Conservation (phyloP, 208 protist genomes). For the Trypanosoma conorhini region DNA sequence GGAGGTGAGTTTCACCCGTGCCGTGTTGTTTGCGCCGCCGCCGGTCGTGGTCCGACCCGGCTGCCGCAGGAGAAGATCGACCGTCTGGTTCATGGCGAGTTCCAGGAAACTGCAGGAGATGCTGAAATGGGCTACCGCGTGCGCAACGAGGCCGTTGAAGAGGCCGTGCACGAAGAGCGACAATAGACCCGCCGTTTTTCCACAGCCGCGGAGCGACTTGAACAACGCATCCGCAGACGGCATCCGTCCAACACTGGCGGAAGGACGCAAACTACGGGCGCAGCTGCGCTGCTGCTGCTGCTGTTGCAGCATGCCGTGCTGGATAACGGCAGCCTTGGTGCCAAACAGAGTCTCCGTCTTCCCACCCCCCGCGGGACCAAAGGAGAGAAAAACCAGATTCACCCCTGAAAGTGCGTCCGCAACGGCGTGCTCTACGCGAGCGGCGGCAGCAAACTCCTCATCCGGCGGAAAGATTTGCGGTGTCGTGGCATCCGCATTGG, state of each 20-base stretch:
- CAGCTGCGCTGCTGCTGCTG: background rate
- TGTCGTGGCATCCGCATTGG: background rate
- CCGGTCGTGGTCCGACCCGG: too few species aligned
- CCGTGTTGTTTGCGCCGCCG: background rate
- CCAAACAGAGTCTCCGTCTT: slow-evolving; percentile 32
- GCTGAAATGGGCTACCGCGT: slow-evolving; percentile 30
- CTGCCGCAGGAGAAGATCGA: background rate
- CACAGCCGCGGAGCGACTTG: background rate
- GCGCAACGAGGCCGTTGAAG: slow-evolving; percentile 23
- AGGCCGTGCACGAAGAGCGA: slow-evolving; percentile 24
- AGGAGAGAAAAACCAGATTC: slow-evolving; percentile 27
- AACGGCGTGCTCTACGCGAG: slow-evolving; percentile 15
- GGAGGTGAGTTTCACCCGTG: slow-evolving; percentile 4
- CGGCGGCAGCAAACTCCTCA: slow-evolving; percentile 12
- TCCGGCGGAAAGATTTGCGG: background rate
- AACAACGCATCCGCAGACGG: background rate
- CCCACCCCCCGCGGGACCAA: slow-evolving; percentile 24
- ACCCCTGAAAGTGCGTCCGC: slow-evolving; percentile 25
- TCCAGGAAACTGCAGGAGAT: slow-evolving; percentile 29
- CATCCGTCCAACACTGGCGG: background rate
- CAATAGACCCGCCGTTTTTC: slow-evolving; percentile 16
- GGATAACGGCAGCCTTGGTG: background rate
- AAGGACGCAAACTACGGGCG: background rate
- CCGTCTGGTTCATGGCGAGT: slow-evolving; percentile 24
- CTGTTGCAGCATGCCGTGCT: background rate